Percentiles rank a stretch among this genome's conserved stretches.
Evolutionary conservation across 306 rosid genomes (phyloP).

Genomic region (Abrus pulchellus): DNA sequence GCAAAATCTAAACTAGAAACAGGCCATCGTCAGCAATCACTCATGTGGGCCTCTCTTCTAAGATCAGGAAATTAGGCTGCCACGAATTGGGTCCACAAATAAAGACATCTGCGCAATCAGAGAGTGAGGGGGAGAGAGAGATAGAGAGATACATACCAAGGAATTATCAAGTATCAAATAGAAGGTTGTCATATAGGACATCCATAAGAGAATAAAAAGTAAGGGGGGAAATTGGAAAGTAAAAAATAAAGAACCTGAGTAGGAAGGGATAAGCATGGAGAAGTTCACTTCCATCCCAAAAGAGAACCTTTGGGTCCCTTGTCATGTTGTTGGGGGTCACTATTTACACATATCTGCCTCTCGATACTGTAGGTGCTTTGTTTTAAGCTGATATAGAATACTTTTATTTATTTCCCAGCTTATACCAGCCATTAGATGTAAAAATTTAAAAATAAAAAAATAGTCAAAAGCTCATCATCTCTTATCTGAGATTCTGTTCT

Average conservation of each 20-base stretch:
- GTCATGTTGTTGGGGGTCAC: slow-evolving; percentile 78
- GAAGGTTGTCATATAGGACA: slow-evolving; percentile 59
- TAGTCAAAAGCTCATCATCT: slow-evolving; percentile 78
- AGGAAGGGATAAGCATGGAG: slow-evolving; percentile 73
- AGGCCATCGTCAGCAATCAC: slow-evolving; percentile 68
- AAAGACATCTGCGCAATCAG: slow-evolving; percentile 73
- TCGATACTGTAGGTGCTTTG: slow-evolving; percentile 54
- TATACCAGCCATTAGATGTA: slow-evolving; percentile 47
- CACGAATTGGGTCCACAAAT: slow-evolving; percentile 66
- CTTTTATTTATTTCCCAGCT: slow-evolving; percentile 45
- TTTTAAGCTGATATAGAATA: slow-evolving; percentile 51
- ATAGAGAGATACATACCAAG: slow-evolving; percentile 54
- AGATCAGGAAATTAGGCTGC: slow-evolving; percentile 75
- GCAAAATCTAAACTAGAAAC: slow-evolving; percentile 55
- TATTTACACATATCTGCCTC: slow-evolving; percentile 62
- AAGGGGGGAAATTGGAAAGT: slow-evolving; percentile 28
- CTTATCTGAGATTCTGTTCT: slow-evolving; percentile 86
- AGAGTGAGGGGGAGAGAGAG: slow-evolving; percentile 46
- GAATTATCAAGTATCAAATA: slow-evolving; percentile 66
- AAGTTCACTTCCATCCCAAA: slow-evolving; percentile 72
- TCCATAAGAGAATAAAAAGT: slow-evolving; percentile 56
- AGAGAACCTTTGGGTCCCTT: slow-evolving; percentile 68
- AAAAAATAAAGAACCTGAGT: slow-evolving; percentile 38
- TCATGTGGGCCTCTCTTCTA: slow-evolving; percentile 68
- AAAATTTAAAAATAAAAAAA: slow-evolving; percentile 10